A percentile compares a stretch with the other conserved stretches of the same genome.
phyloP scores from a whole-genome alignment of 1,284 basidiomycete species.

The Sporisorium sorghi region DNA sequence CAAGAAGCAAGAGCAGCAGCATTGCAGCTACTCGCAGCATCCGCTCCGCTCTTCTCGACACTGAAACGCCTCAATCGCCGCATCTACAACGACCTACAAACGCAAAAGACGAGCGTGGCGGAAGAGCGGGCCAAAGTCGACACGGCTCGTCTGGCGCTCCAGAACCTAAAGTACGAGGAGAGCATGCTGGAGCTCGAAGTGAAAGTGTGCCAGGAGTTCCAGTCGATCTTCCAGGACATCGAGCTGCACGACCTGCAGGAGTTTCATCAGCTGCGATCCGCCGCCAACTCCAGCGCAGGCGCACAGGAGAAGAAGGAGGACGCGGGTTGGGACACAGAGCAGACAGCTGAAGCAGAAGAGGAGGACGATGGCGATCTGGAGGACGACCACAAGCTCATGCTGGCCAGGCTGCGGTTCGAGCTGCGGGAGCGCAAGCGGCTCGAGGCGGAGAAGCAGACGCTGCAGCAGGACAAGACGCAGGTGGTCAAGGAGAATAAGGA shows the following conservation, averaged over 20 bases:
- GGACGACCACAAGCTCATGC: slow-evolving; percentile 42
- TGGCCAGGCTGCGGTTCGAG: slow-evolving; percentile 39
- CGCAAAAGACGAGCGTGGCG: slow-evolving; percentile 27
- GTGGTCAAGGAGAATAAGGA: slow-evolving; percentile 45
- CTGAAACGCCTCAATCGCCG: slow-evolving; percentile 35
- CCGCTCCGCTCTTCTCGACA: slow-evolving; percentile 26
- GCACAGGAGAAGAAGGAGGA: neutral
- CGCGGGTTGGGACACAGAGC: neutral
- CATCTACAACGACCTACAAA: slow-evolving; percentile 30
- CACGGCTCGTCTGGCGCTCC: slow-evolving; percentile 27
- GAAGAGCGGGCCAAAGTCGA: slow-evolving; percentile 44
- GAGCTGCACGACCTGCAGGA: slow-evolving; percentile 33
- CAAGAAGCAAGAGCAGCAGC: slow-evolving; percentile 8
- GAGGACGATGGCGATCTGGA: slow-evolving; percentile 8
- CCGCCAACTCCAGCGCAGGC: neutral
- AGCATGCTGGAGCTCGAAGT: slow-evolving; percentile 49
- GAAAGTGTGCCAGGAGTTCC: slow-evolving; percentile 43
- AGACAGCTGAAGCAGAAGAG: neutral
- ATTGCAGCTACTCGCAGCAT: slow-evolving; percentile 23
- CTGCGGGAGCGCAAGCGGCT: slow-evolving; percentile 39
- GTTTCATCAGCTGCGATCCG: slow-evolving; percentile 13
- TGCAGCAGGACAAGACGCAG: slow-evolving; percentile 35
- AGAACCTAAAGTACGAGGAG: slow-evolving; percentile 52
- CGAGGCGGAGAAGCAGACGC: slow-evolving; percentile 31
- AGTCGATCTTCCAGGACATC: slow-evolving; percentile 50